phyloP scores from a whole-genome alignment of 169 alveolate species.

The Plasmodium fragile region DNA sequence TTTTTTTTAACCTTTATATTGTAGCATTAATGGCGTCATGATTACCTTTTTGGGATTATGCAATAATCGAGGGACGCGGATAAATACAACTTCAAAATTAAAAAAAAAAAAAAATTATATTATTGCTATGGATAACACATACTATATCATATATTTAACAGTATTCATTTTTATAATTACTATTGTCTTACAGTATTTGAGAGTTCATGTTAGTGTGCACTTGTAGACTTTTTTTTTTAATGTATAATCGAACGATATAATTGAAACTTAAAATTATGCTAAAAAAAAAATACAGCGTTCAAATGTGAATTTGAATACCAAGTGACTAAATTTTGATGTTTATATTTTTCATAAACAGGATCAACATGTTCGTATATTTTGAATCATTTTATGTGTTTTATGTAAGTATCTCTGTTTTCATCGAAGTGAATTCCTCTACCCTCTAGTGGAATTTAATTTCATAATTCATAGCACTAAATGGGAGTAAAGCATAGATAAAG shows the following conservation, averaged over 20 bases:
- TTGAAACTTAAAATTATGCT: not conserved
- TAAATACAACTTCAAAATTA: not conserved
- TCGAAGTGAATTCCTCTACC: not conserved
- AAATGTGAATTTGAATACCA: not conserved
- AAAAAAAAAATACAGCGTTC: not conserved
- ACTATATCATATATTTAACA: not conserved
- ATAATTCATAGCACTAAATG: not conserved
- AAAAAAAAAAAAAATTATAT: not conserved
- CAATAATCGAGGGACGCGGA: not conserved
- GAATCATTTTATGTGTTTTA: not conserved
- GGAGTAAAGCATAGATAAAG: not conserved
- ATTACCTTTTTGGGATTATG: not conserved
- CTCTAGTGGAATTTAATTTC: not conserved
- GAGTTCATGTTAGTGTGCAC: not conserved
- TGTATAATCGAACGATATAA: not conserved
- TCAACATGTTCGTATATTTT: not conserved
- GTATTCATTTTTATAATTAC: not conserved
- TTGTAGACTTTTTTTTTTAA: not conserved
- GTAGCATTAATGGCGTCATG: not conserved
- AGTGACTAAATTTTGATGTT: not conserved
- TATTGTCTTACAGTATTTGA: not conserved
- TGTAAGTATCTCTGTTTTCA: not conserved
- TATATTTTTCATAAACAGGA: not conserved
- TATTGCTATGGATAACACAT: not conserved
- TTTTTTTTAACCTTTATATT: not conserved